Evolutionary conservation across 1,284 basidiomycete species (phyloP).

Genomic region (Moesziomyces parantarcticus): DNA sequence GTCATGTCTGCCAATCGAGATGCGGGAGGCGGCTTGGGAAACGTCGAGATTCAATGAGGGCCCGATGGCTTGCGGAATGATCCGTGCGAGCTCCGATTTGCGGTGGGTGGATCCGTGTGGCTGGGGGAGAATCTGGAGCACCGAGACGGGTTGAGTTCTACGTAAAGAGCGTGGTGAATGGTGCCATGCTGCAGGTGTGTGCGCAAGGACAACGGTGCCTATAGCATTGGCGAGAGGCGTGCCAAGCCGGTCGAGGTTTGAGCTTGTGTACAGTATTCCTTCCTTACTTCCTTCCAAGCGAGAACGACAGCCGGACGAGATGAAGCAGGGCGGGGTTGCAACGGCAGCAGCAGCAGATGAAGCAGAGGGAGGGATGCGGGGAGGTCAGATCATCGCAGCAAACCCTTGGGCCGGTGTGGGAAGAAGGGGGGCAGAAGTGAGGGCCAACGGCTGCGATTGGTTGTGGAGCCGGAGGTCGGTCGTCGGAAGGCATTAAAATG

Average conservation of each 20-base stretch:
- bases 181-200: conserved; percentile 24
- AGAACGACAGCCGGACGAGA: no score
- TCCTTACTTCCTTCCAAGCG: neutral
- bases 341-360: no score
- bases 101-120: conserved; percentile 44
- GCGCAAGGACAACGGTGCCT: neutral
- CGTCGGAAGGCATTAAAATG: no score
- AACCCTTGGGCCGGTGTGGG: no score
- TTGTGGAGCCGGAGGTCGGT: no score
- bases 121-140: conserved; percentile 51
- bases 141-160: conserved; percentile 52
- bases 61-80: conserved; percentile 54
- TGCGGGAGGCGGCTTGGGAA: conserved; percentile 7
- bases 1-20: conserved; percentile 8
- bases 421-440: no score
- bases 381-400: no score
- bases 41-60: conserved; percentile 30
- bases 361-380: no score
- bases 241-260: neutral
- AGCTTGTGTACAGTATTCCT: neutral
- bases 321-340: no score
- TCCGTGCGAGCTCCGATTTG: conserved; percentile 30
- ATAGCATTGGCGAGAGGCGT: conserved; percentile 10
- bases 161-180: conserved; percentile 54
- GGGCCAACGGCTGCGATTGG: no score